phyloP scores from a whole-genome alignment of 345 rosid genomes.

The Arabis alpina region DNA sequence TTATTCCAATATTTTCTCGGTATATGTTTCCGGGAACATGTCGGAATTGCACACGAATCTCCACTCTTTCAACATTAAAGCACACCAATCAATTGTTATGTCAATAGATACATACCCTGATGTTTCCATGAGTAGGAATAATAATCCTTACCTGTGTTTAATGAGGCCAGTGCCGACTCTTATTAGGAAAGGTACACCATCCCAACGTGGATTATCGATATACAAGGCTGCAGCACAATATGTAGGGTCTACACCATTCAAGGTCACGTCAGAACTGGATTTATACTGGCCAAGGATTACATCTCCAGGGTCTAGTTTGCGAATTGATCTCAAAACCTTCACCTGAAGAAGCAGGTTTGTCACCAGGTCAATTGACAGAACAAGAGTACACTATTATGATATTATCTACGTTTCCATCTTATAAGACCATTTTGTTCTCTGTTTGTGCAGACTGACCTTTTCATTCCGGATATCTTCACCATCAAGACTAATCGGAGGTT shows the following conservation, averaged over 20 bases:
- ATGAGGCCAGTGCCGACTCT: conserved; percentile 75
- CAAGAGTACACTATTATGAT: conserved; percentile 6
- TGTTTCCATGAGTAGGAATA: conserved; percentile 11
- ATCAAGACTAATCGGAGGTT: conserved; percentile 77
- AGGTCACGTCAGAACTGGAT: conserved; percentile 48
- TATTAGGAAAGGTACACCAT: conserved; percentile 75
- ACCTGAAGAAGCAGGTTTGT: conserved; percentile 49
- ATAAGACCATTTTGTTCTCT: conserved; percentile 10
- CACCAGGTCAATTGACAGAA: conserved; percentile 21
- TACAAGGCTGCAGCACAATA: conserved; percentile 72
- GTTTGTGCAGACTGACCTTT: conserved; percentile 49
- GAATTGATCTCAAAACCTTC: conserved; percentile 72
- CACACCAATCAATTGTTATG: conserved; percentile 15
- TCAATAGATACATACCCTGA: not conserved
- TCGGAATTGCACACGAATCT: conserved; percentile 71
- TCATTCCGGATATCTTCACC: conserved; percentile 86
- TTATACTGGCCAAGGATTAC: conserved; percentile 78
- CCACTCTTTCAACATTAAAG: conserved; percentile 54
- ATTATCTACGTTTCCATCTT: not conserved
- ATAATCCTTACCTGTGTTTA: conserved; percentile 60
- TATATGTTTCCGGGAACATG: conserved; percentile 74
- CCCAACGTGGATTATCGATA: conserved; percentile 90
- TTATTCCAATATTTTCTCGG: conserved; percentile 58
- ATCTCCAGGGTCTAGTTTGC: conserved; percentile 57
- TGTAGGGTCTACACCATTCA: conserved; percentile 57